Conservation (phyloP, 345 rosid genomes). For the Litchi chinensis region DNA sequence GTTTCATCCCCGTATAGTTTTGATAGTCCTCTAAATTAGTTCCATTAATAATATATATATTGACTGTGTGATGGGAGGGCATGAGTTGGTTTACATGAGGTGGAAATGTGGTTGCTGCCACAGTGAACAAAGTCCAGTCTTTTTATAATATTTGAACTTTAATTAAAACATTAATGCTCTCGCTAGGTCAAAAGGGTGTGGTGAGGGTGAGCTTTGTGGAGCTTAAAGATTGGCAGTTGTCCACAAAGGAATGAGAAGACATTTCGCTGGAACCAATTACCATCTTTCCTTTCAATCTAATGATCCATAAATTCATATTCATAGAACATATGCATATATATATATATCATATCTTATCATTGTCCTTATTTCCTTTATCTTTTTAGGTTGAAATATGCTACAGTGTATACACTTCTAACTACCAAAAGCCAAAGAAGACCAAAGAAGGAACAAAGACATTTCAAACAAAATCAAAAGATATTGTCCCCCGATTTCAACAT, state of each 20-base stretch:
- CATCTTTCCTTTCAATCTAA: not conserved
- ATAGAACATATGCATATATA: no score
- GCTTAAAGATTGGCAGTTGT: slow-evolving; percentile 22
- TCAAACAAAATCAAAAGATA: slow-evolving; percentile 43
- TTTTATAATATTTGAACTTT: not conserved
- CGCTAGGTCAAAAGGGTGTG: slow-evolving; percentile 31
- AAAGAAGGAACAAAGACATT: slow-evolving; percentile 34
- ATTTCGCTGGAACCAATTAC: slow-evolving; percentile 25
- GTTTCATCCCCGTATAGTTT: no score
- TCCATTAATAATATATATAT: no score
- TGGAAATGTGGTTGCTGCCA: not conserved
- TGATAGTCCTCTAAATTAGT: no score
- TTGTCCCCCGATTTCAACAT: slow-evolving; percentile 45
- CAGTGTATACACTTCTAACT: slow-evolving; percentile 24
- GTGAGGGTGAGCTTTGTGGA: slow-evolving; percentile 28
- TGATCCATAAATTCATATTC: no score
- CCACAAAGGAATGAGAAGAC: slow-evolving; percentile 24
- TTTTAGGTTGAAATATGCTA: slow-evolving; percentile 35
- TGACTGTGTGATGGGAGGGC: not conserved
- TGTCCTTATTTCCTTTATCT: slow-evolving; percentile 13
- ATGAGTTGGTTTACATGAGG: not conserved
- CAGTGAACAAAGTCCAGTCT: not conserved
- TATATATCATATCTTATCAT: slow-evolving; percentile 21
- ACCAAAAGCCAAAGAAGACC: slow-evolving; percentile 28
- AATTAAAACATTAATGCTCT: slow-evolving; percentile 8